phyloP scores from a whole-genome alignment of 2,329 filamentous ascomycete genomes.

The Colletotrichum musicola region DNA sequence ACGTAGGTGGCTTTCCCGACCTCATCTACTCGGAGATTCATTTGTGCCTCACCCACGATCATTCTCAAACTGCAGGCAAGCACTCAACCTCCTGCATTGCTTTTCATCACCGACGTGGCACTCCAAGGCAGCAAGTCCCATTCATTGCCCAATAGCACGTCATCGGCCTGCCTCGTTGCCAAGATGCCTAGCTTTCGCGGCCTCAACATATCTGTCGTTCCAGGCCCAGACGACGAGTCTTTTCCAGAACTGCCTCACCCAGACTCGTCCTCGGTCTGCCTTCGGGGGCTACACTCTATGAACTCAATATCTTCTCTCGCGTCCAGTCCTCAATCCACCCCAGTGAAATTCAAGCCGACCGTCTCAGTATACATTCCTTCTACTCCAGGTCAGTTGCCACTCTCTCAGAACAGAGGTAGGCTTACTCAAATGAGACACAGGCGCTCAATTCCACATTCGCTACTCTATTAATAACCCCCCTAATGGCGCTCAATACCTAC shows the following conservation, averaged over 20 bases:
- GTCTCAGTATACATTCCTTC: constrained; percentile 71
- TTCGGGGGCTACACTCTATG: constrained; percentile 41
- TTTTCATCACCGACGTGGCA: no score
- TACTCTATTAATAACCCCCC: constrained; percentile 57
- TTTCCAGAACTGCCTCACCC: constrained; percentile 69
- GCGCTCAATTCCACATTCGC: constrained; percentile 64
- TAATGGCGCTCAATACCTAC: constrained; percentile 55
- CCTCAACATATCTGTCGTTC: constrained; percentile 59
- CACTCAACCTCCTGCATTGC: no score
- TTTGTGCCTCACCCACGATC: no score
- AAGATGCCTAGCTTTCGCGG: constrained; percentile 64
- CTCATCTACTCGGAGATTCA: no score
- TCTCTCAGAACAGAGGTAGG: background rate
- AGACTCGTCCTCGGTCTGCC: constrained; percentile 59
- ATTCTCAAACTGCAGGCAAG: no score
- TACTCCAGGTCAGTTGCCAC: constrained; percentile 56
- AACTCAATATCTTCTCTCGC: background rate
- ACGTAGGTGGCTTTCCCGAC: no score
- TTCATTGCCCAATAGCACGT: no score
- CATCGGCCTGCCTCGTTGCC: no score
- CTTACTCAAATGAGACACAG: constrained; percentile 46
- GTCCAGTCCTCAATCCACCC: constrained; percentile 41
- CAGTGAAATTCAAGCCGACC: constrained; percentile 53
- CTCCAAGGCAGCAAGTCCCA: no score
- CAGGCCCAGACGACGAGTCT: constrained; percentile 49